phyloP scores from a whole-genome alignment of 1,139 yeast genomes.

The Pichia terricola region DNA sequence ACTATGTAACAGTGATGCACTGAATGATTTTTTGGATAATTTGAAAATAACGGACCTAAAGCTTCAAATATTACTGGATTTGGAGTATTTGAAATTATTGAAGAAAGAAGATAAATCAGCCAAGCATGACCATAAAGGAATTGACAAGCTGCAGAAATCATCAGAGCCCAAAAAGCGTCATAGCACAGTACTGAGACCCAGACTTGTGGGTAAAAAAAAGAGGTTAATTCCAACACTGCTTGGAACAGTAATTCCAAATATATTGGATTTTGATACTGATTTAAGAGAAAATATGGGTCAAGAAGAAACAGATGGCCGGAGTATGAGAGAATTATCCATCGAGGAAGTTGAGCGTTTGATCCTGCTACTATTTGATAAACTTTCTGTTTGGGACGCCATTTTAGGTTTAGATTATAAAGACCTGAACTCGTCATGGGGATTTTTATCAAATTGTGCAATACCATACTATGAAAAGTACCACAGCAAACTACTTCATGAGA shows the following conservation, averaged over 20 bases:
- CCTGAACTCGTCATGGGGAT: conserved; percentile 20
- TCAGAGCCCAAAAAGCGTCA: no score
- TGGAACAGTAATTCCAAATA: conserved; percentile 22
- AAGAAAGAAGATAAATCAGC: not conserved
- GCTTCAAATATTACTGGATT: conserved; percentile 20
- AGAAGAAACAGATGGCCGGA: not conserved
- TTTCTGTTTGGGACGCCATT: conserved; percentile 25
- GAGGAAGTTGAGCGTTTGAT: no score
- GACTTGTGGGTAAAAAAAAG: conserved; percentile 14
- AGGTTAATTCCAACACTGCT: conserved; percentile 24
- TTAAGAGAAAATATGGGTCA: conserved; percentile 8
- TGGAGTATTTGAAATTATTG: conserved; percentile 20
- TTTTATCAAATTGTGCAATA: conserved; percentile 18
- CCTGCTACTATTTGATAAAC: conserved; percentile 18
- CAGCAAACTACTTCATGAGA: conserved; percentile 16
- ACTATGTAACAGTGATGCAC: not conserved
- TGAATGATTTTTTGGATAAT: conserved; percentile 6
- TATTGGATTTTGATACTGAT: conserved; percentile 20
- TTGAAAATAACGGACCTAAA: conserved; percentile 21
- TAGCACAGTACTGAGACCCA: no score
- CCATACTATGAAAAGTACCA: conserved; percentile 24
- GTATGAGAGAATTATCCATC: no score
- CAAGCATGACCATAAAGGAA: not conserved
- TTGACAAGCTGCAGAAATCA: no score
- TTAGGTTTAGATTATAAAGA: conserved; percentile 19